Evolutionary conservation across 257 asterid species (phyloP), one percentile per base, ranked within the genome.

Genomic region (Anisodus acutangulus): DNA sequence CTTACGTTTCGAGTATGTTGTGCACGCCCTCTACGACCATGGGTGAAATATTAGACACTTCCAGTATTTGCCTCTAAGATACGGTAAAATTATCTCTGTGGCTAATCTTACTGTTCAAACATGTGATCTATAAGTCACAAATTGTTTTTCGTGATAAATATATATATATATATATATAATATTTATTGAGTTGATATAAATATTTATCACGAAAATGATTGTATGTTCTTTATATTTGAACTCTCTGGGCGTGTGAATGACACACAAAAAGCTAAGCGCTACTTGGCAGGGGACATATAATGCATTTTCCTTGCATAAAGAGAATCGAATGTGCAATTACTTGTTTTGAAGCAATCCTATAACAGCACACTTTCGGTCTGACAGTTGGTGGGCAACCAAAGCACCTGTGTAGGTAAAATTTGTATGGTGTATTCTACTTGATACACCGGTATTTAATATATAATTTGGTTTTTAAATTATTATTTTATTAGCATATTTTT

Each of bases 321-420:
- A 45, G 86, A 83, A 83, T 84, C 35, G 68, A 59, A 55, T 11
- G 81, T 78, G 47, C 47, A 76, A 31, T 60, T 80, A 31, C 68
- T 62, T 43, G 83, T 17, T 62, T 74, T 39, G 83, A 84, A 83
- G 86, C 82, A 72, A 83, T 58, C 82, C 60, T 31, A 51, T 71
- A 26, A 51, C 81, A 8, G 35, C 4, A 26, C 45, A 13, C 81
- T 76, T 76, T 76, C 2, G 4, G 64, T 26, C 81, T 26, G 63
- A 15, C 45, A 51, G 19, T 59, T 59, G 26, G 64, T 59, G 64
- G 64, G 64, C 10, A 9, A 59, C 31, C 37, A 9, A 49, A 22
- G 13, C 5, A 19, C 68, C 68, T 62, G 35, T 31, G 35, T 31
- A 31, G 35, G 35, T 31, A 31, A 31, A 31, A 31, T 31, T 31